Percentiles rank a stretch among this genome's conserved stretches.
phyloP scores from a whole-genome alignment of 495 filamentous ascomycete species.

The Penicillium tannophilum region DNA sequence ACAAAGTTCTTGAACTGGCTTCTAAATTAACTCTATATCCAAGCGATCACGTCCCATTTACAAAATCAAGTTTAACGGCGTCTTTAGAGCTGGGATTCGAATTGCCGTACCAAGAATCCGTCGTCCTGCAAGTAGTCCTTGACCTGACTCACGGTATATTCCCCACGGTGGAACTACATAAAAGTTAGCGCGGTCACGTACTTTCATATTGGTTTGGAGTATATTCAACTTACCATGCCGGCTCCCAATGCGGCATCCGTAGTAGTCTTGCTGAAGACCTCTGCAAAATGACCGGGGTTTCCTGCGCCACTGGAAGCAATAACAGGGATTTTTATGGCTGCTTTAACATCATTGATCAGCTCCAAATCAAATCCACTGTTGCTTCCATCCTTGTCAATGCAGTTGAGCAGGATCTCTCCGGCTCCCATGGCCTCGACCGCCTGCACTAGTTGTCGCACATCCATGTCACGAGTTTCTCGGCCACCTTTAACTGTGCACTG shows the following conservation, averaged over 20 bases:
- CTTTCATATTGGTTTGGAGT: neutral
- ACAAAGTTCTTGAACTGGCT: neutral
- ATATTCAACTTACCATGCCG: conserved; percentile 70
- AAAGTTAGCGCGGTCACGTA: conserved; percentile 16
- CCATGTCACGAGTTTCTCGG: conserved; percentile 84
- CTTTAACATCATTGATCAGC: conserved; percentile 84
- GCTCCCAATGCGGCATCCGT: conserved; percentile 94
- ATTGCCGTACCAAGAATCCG: conserved; percentile 73
- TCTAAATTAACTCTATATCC: neutral
- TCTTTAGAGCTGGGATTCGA: conserved; percentile 54
- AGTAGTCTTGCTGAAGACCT: conserved; percentile 82
- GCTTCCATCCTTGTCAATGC: conserved; percentile 95
- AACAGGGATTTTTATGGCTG: conserved; percentile 82
- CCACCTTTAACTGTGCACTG: conserved; percentile 97
- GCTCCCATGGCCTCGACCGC: conserved; percentile 97
- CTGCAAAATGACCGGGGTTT: conserved; percentile 82
- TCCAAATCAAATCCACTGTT: conserved; percentile 96
- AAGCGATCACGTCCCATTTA: neutral
- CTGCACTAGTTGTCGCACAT: conserved; percentile 81
- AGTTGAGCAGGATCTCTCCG: conserved; percentile 93
- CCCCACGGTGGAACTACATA: conserved; percentile 81
- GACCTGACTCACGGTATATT: conserved; percentile 94
- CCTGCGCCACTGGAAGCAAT: conserved; percentile 95
- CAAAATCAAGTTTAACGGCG: neutral
- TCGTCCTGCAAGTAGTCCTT: conserved; percentile 75